Conservation (phyloP, 805 yeast species). For the Ogataea sp. region DNA sequence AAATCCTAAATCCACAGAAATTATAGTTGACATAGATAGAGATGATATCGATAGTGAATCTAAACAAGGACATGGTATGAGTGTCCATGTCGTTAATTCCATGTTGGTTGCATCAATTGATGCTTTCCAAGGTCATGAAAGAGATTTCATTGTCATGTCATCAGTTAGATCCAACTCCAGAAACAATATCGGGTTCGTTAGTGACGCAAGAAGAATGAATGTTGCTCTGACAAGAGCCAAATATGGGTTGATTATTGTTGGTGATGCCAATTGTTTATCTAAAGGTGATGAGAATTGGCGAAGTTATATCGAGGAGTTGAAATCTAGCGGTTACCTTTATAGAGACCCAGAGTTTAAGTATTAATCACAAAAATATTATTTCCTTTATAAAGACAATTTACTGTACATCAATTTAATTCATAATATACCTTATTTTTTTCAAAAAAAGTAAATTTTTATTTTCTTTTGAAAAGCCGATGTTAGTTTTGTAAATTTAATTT, state of each 20-base stretch:
- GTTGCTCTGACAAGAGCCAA: constrained; percentile 70
- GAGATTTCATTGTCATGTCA: constrained; percentile 69
- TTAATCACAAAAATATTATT: neutral
- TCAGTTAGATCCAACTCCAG: constrained; percentile 63
- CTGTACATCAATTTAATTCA: no score
- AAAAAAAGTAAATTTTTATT: no score
- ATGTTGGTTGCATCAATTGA: constrained; percentile 59
- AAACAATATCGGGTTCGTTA: constrained; percentile 53
- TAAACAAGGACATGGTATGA: constrained; percentile 19
- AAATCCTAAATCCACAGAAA: constrained; percentile 42
- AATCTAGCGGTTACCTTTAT: constrained; percentile 24
- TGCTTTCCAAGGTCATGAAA: constrained; percentile 89
- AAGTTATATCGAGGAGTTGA: constrained; percentile 35
- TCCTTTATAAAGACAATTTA: no score
- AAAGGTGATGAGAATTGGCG: constrained; percentile 42
- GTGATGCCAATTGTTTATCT: constrained; percentile 45
- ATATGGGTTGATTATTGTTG: constrained; percentile 52
- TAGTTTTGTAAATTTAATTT: no score
- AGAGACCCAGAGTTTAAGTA: constrained; percentile 5
- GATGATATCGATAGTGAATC: constrained; percentile 46
- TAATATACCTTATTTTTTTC: no score
- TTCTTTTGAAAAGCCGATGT: no score
- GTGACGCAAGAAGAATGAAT: constrained; percentile 54
- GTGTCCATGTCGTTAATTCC: constrained; percentile 38
- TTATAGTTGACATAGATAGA: constrained; percentile 48